Percentiles rank a stretch among this genome's conserved stretches.
These are phyloP conservation scores for Filobasidium uniguttulatum DNA, from an alignment of 1,284 basidiomycete genomes.

Conservation along the genomic window DNA sequence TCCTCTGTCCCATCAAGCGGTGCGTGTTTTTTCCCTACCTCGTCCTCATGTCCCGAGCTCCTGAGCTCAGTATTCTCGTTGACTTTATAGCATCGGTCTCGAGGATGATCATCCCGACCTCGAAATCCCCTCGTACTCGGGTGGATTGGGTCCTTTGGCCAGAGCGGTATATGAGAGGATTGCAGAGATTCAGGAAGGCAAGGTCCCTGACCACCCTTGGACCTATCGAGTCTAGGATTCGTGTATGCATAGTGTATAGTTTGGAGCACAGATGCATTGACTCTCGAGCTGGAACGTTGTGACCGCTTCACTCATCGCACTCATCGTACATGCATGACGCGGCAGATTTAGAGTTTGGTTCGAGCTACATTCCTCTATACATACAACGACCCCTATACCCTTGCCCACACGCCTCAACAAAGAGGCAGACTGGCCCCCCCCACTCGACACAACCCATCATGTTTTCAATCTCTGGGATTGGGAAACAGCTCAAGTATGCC, in stretches of 20 bases:
- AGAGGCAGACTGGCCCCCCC: too few species aligned
- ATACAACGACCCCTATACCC: too few species aligned
- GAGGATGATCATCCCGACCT: constrained; percentile 43
- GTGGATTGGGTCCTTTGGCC: constrained; percentile 46
- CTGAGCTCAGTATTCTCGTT: neutral
- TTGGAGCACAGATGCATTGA: too few species aligned
- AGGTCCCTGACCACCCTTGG: constrained; percentile 44
- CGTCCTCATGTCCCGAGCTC: neutral
- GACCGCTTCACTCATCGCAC: too few species aligned
- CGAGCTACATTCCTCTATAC: too few species aligned
- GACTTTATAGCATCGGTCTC: constrained; percentile 12
- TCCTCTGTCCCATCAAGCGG: constrained; percentile 47
- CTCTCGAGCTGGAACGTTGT: too few species aligned
- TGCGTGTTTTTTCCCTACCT: constrained; percentile 33
- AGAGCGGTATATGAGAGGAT: constrained; percentile 46
- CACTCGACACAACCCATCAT: too few species aligned
- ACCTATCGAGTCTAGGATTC: constrained; percentile 29
- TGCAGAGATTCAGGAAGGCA: constrained; percentile 53
- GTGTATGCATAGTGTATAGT: too few species aligned
- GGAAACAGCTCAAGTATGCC: constrained; percentile 1
- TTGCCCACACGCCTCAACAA: too few species aligned
- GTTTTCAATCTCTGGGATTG: neutral
- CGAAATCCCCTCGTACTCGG: constrained; percentile 37
- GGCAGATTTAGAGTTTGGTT: too few species aligned
- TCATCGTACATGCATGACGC: too few species aligned